Base-by-base conservation (phyloP, 768 basidiomycete genomes). In the Plicaturopsis crispa region DNA sequence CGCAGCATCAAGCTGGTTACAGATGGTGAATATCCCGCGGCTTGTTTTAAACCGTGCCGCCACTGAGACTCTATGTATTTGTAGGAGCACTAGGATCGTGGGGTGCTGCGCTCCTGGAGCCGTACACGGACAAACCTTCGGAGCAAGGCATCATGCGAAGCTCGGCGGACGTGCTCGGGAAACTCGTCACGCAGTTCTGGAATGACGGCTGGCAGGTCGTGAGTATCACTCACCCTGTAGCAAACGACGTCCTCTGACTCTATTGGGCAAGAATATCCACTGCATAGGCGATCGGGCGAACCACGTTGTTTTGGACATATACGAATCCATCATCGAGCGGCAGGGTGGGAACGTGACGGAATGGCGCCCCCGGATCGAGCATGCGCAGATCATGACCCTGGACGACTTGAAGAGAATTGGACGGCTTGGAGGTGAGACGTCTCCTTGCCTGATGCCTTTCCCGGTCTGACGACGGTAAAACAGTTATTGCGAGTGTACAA, bases 211-310 rank as follows among this genome's bases (percentile, higher is more conserved):
- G 86, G 79, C 86, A 91, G 62, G 82, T 90, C 39, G 91, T 93
- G 51, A 44, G 84, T 64, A 19, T 21, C 31, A 14, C 2, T 16
- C 31, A 11, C 14, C 18, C 22, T n/a, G n/a, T n/a, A n/a, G n/a
- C n/a, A n/a, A n/a, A 16, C 0, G 11, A 2, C 8, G 8, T 13
- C 18, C 39, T 34, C 18, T 12, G 20, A 13, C 39, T 13, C 20
- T 31, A 24, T 17, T 21, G 21, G 33, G 8, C 5, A 40, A 96
- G 92, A 91, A 90, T 44, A 76, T 90, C 12, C 88, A 91, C 47
- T 85, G 83, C 41, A 90, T 89, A 7, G 88, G 88, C 2, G 94
- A 98, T 51, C 77, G 79, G 31, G 91, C 90, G 22, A 96, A 94
- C 52, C 70, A 81, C 22, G 65, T 83, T 21, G 75, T 90, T 2